Conservation (phyloP, 345 rosid species). For the Aquilaria sinensis region DNA sequence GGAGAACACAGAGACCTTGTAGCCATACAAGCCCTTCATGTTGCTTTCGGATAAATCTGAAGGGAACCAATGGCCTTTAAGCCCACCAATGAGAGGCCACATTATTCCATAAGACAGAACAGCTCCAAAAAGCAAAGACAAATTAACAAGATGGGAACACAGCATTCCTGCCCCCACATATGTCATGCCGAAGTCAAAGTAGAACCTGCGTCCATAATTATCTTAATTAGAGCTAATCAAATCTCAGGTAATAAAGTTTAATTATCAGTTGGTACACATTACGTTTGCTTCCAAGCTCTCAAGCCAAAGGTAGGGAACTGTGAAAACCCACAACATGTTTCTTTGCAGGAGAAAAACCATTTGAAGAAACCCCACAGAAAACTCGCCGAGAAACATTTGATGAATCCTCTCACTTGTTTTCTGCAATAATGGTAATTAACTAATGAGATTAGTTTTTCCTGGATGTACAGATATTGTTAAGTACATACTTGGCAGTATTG, state of each 20-base stretch:
- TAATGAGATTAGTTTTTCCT: background rate
- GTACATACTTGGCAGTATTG: slow-evolving; percentile 55
- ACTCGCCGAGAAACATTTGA: slow-evolving; percentile 64
- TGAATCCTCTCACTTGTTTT: slow-evolving; percentile 71
- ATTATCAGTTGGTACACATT: slow-evolving; percentile 3
- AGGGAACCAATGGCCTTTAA: slow-evolving; percentile 78
- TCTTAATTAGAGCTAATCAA: too few relatives aligned
- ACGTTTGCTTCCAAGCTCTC: slow-evolving; percentile 87
- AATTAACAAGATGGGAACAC: slow-evolving; percentile 80
- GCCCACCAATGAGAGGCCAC: slow-evolving; percentile 81
- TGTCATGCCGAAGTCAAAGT: slow-evolving; percentile 80
- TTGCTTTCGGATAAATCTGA: slow-evolving; percentile 50
- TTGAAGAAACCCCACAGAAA: slow-evolving; percentile 92
- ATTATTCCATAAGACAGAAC: slow-evolving; percentile 70
- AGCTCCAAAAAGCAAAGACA: slow-evolving; percentile 84
- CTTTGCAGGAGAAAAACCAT: slow-evolving; percentile 74
- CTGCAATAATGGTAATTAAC: slow-evolving; percentile 27
- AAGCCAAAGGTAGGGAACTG: slow-evolving; percentile 87
- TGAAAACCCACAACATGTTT: slow-evolving; percentile 57
- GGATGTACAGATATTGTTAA: background rate
- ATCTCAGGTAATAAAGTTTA: too few relatives aligned
- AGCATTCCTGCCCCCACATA: slow-evolving; percentile 94
- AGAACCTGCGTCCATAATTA: slow-evolving; percentile 42
- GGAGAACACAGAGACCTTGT: slow-evolving; percentile 50
- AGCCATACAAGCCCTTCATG: slow-evolving; percentile 89